Base-by-base conservation (phyloP, 352 stramenopile species). In the Phytophthora ramorum region DNA sequence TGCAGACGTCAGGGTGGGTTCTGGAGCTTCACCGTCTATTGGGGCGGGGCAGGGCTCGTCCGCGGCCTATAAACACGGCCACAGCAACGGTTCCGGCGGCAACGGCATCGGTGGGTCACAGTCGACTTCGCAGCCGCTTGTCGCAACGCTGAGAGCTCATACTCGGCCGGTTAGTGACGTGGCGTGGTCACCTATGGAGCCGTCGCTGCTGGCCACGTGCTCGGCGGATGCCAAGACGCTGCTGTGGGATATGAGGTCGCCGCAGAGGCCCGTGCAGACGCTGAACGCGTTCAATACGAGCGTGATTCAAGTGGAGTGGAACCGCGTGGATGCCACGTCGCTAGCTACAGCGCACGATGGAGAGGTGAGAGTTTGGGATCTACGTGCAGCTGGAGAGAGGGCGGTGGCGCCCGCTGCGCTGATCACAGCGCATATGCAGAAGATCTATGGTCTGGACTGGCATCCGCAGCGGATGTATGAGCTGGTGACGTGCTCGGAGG, bases 351-450 rank as follows among this genome's bases (percentile, higher is more conserved):
- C 86, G 9, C 87, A 96, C 59, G 86, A 92, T 47, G 83, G 85
- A 47, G 86, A 93, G 46, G 86, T 94, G 35, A 73, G 83, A 22
- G 70, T 95, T 2, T 95, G 87, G 87, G 87, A 95, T 62, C 81
- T 86, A 13, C 79, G 87, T 26, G 69, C 72, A 1, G 51, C 41
- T 46, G 69, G 69, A 57, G 81, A 80, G 57, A 75, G 82, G 58
- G 79, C 80, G 19, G 67, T 76, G 9, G 71, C 73, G 5, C 83
- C 86, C 0, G 79, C 73, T 12, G 81, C 77, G 37, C 63, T 82
- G 26, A 91, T 96, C 61, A 90, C 82, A 0, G 87, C 85, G 17
- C 87, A 93, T 58, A 90, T 92, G 82, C 87, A 96, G 43, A 91
- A 90, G 62, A 92, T 96, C 69, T 87, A 90, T 52, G 83, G 79